These are phyloP conservation scores for Echeveria elegans DNA, from an alignment of 164 flowering plant species.

Conservation along the genomic window DNA sequence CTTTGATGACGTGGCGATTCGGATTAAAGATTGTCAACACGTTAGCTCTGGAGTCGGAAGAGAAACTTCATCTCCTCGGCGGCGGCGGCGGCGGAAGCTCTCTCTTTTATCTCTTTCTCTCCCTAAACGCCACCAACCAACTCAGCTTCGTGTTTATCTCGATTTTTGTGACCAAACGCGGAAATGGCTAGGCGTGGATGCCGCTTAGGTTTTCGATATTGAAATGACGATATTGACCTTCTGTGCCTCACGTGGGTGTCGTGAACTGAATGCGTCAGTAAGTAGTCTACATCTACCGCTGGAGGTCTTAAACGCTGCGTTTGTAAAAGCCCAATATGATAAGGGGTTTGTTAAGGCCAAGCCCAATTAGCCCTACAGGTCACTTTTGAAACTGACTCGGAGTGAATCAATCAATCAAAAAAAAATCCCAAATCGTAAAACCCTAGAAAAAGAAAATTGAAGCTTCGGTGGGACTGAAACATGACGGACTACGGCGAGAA, in stretches of 20 bases:
- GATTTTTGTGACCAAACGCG: neutral
- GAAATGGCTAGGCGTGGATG: neutral
- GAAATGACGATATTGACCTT: neutral
- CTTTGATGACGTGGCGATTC: neutral
- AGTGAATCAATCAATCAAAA: neutral
- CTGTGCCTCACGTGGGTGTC: neutral
- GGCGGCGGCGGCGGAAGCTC: neutral
- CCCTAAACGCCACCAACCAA: neutral
- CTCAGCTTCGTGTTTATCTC: constrained; percentile 1
- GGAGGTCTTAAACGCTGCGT: too few species aligned
- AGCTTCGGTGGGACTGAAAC: neutral
- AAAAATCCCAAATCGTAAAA: neutral
- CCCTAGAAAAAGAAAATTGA: neutral
- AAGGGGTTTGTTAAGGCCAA: too few species aligned
- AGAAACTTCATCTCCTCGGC: neutral
- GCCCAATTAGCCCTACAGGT: neutral
- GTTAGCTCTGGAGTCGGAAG: neutral
- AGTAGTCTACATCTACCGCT: too few species aligned
- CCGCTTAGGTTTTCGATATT: neutral
- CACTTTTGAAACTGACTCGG: neutral
- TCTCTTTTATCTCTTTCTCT: neutral
- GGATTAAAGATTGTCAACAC: neutral
- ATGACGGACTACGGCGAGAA: constrained; percentile 26
- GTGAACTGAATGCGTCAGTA: too few species aligned
- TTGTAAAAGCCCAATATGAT: too few species aligned